Base-by-base conservation (phyloP, 805 yeast species). In the Nakazawaea anatomiae region DNA sequence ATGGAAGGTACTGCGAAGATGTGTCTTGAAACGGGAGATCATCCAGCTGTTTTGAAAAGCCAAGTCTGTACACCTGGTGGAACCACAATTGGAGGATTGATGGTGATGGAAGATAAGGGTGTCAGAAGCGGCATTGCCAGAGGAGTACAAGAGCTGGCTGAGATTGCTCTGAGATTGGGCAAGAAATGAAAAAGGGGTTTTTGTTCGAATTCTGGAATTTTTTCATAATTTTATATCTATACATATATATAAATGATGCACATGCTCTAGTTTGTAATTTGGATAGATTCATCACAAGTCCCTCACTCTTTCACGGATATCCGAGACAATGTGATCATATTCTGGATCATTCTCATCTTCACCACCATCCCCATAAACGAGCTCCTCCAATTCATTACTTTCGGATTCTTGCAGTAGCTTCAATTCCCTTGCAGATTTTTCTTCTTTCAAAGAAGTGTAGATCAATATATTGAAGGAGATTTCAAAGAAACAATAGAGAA, bases 61-160 rank as follows among this genome's bases (percentile, higher is more conserved):
- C 85, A 83, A 59, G 94, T 94, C 7, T 90, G 97, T 64, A 94
- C 99, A 0, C 99, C 99, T 28, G 99, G 94, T 32, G 99, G 99
- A 35, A 91, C 97, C 47, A 94, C 99, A 4, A 94, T 94, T 65
- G 96, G 96, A 8, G 99, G 99, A 0, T 73, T 94, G 52, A 77
- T 92, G 67, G 89, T 83, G 56, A 82, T 94, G 85, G 99, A 94
- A 72, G 96, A 89, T 58, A 82, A 81, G 46, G 95, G 92, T 47
- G 87, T 94, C 44, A 85, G 96, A 70, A 79, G 89, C 44, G 92
- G 89, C 28, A 86, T 94, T 60, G 81, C 95, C 45, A 78, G 89
- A 60, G 96, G 96, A 39, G 86, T 94, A 29, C 89, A 88, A 66
- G 96, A 89, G 64, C 92, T 97, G 36, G 89, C 97, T n/a, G 77